Evolutionary conservation across 129 eudicot species (phyloP).

Genomic region (Escallonia rubra): DNA sequence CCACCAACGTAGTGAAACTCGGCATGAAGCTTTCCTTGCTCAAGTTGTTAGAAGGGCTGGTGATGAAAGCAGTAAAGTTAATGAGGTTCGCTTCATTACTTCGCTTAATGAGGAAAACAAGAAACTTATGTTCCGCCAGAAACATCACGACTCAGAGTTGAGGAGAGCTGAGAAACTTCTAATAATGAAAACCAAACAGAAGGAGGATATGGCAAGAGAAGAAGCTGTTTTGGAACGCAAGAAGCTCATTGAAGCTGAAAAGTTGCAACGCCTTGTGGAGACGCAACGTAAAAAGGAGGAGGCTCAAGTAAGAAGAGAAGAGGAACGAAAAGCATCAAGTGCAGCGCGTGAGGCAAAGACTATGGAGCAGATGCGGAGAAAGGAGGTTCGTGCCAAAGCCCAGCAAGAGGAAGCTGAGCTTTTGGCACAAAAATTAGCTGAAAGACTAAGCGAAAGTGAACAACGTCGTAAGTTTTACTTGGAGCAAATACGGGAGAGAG

Average conservation of each 20-base stretch:
- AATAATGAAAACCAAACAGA: slow-evolving; percentile 76
- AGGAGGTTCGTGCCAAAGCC: slow-evolving; percentile 84
- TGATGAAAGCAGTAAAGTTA: slow-evolving; percentile 89
- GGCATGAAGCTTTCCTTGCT: slow-evolving; percentile 85
- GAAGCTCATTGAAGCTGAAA: slow-evolving; percentile 84
- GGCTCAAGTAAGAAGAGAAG: slow-evolving; percentile 91
- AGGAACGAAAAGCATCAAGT: slow-evolving; percentile 96
- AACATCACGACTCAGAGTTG: slow-evolving; percentile 80
- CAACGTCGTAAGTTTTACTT: slow-evolving; percentile 87
- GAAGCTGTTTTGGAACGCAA: slow-evolving; percentile 93
- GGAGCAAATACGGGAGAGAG: slow-evolving; percentile 91
- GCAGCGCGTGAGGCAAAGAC: slow-evolving; percentile 97
- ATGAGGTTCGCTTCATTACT: slow-evolving; percentile 96
- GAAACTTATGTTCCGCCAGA: slow-evolving; percentile 72
- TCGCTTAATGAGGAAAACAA: slow-evolving; percentile 86
- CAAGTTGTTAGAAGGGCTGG: slow-evolving; percentile 92
- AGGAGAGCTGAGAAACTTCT: slow-evolving; percentile 89
- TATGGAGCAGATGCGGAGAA: slow-evolving; percentile 75
- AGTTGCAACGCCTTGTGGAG: slow-evolving; percentile 86
- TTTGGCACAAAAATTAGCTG: slow-evolving; percentile 86
- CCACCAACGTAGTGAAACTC: slow-evolving; percentile 80
- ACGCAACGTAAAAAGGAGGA: slow-evolving; percentile 89
- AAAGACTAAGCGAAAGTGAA: slow-evolving; percentile 91
- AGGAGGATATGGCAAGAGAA: slow-evolving; percentile 96
- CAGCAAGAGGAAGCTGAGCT: slow-evolving; percentile 97